Conservation (phyloP, 192 early-diverging fungal species). For the Coemansia pectinata region DNA sequence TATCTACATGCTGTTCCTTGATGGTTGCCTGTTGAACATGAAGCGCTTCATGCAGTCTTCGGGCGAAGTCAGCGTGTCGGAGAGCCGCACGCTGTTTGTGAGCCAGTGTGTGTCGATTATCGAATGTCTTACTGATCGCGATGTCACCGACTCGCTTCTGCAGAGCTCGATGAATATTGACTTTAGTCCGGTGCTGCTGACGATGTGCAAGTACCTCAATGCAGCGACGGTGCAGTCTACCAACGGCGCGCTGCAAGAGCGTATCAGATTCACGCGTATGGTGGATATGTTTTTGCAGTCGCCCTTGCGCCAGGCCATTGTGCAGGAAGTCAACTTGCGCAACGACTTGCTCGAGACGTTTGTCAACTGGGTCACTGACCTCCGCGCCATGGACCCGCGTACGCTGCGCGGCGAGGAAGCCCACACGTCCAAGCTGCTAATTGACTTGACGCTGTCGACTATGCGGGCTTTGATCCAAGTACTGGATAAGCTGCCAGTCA, state of each 20-base stretch:
- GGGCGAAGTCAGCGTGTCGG: slow-evolving; percentile 54
- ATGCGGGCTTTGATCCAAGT: slow-evolving; percentile 51
- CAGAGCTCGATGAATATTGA: slow-evolving; percentile 51
- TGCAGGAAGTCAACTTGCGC: slow-evolving; percentile 54
- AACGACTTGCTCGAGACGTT: slow-evolving; percentile 55
- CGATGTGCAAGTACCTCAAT: slow-evolving; percentile 52
- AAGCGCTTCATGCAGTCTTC: slow-evolving; percentile 51
- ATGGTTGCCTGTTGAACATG: slow-evolving; percentile 49
- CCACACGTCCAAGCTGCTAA: slow-evolving; percentile 44
- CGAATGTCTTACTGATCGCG: slow-evolving; percentile 50
- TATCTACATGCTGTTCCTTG: slow-evolving; percentile 55
- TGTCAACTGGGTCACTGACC: slow-evolving; percentile 56
- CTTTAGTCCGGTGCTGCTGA: slow-evolving; percentile 50
- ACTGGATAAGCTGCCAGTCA: slow-evolving; percentile 52
- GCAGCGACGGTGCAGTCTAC: slow-evolving; percentile 34
- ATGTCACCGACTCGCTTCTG: slow-evolving; percentile 39
- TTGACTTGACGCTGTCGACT: slow-evolving; percentile 42
- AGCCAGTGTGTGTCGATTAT: slow-evolving; percentile 56
- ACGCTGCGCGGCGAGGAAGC: slow-evolving; percentile 44
- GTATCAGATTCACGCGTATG: slow-evolving; percentile 48
- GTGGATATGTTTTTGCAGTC: slow-evolving; percentile 51
- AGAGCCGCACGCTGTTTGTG: slow-evolving; percentile 56
- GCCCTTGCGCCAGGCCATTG: slow-evolving; percentile 46
- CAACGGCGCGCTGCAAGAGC: slow-evolving; percentile 48
- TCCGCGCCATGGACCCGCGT: slow-evolving; percentile 55